These are phyloP conservation scores for Saksenaea oblongispora DNA, from an alignment of 371 early-diverging fungal genomes.

Conservation along the genomic window DNA sequence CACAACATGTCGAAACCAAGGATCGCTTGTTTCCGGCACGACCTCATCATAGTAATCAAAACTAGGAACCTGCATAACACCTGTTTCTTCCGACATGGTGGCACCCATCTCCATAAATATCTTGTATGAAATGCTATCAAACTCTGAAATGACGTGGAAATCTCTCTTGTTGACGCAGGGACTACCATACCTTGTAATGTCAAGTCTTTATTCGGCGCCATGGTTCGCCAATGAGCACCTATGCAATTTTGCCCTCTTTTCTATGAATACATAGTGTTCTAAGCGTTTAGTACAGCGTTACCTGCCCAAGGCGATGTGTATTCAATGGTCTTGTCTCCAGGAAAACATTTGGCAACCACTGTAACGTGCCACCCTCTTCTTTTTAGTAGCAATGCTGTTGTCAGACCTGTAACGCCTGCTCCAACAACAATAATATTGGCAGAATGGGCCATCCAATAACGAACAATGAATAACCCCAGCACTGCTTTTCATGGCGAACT, in stretches of 20 bases:
- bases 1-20: constrained; percentile 57
- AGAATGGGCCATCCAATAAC: neutral
- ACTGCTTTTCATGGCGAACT: no score
- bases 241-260: neutral
- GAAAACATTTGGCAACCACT: constrained; percentile 59
- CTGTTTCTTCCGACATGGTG: constrained; percentile 32
- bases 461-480: neutral
- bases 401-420: constrained; percentile 77
- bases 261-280: neutral
- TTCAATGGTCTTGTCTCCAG: constrained; percentile 51
- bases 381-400: constrained; percentile 58
- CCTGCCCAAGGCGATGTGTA: constrained; percentile 82
- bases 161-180: no score
- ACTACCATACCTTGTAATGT: constrained; percentile 51
- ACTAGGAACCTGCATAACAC: constrained; percentile 44
- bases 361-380: constrained; percentile 57
- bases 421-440: constrained; percentile 59
- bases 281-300: constrained; percentile 2
- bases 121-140: constrained; percentile 47
- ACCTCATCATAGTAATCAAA: constrained; percentile 52
- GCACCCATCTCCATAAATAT: constrained; percentile 45
- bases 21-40: constrained; percentile 36
- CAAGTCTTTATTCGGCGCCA: constrained; percentile 45
- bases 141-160: constrained; percentile 25
- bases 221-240: constrained; percentile 78